These are phyloP conservation scores for Tylopilus felleus DNA, from an alignment of 768 basidiomycete species.

Conservation along the genomic window DNA sequence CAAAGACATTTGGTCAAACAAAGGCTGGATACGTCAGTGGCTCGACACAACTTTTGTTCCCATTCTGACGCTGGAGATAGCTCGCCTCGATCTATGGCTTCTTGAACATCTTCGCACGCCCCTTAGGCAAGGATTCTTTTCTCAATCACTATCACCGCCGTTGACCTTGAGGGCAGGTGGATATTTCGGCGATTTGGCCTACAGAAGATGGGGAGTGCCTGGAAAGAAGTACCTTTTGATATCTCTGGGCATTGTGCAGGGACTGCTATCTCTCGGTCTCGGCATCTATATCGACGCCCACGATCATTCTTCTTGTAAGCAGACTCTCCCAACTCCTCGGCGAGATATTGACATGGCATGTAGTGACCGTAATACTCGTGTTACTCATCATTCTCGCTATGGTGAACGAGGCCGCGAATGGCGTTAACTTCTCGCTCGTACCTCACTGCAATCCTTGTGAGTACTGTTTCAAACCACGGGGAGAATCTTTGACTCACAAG, in stretches of 20 bases:
- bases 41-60: background rate
- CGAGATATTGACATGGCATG: background rate
- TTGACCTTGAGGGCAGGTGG: background rate
- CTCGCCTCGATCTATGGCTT: constrained; percentile 3
- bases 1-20: constrained; percentile 1
- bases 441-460: constrained; percentile 8
- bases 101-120: constrained; percentile 2
- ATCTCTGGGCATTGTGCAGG: background rate
- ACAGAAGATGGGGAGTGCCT: constrained; percentile 4
- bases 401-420: constrained; percentile 1
- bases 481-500: background rate
- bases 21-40: constrained; percentile 8
- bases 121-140: background rate
- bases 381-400: background rate
- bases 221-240: constrained; percentile 6
- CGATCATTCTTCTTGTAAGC: constrained; percentile 19
- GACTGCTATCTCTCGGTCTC: constrained; percentile 2
- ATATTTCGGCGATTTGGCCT: constrained; percentile 4
- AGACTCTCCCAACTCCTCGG: background rate
- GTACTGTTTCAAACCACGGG: background rate
- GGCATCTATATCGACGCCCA: constrained; percentile 42
- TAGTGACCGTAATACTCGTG: background rate
- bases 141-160: background rate
- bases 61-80: background rate
- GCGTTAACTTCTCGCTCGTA: constrained; percentile 3